phyloP scores from a whole-genome alignment of 2,329 filamentous ascomycete genomes.

The Fusarium palustre region DNA sequence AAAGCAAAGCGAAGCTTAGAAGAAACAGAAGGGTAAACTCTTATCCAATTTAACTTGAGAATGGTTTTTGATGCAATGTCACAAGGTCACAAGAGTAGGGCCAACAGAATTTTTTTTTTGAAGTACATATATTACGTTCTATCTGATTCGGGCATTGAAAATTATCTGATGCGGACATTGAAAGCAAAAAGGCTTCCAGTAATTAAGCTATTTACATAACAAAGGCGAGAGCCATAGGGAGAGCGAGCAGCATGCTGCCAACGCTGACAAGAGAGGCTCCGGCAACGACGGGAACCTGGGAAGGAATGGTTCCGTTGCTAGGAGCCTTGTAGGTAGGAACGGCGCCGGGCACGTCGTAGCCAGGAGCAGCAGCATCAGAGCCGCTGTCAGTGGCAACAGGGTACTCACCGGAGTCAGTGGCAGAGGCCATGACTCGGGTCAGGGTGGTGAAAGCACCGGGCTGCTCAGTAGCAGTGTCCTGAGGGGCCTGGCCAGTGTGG shows the following conservation, averaged over 20 bases:
- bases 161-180: constrained; percentile 12
- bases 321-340: constrained; percentile 28
- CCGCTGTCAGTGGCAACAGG: constrained; percentile 8
- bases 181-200: constrained; percentile 28
- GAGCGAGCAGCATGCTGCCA: constrained; percentile 20
- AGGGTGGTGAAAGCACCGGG: constrained; percentile 27
- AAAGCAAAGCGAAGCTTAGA: neutral
- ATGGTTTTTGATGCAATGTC: no score
- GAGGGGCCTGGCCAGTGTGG: constrained; percentile 19
- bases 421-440: constrained; percentile 27
- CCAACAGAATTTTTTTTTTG: neutral
- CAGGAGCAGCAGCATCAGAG: constrained; percentile 4
- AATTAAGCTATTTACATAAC: constrained; percentile 34
- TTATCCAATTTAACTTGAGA: neutral
- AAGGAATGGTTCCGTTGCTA: constrained; percentile 25
- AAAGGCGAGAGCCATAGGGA: constrained; percentile 30
- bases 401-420: constrained; percentile 22
- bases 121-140: constrained; percentile 20
- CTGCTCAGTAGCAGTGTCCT: constrained; percentile 11
- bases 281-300: constrained; percentile 23
- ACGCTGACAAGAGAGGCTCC: constrained; percentile 29
- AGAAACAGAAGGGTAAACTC: fast-evolving
- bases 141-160: constrained; percentile 14
- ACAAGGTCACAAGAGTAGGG: neutral
- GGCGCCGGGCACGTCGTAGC: constrained; percentile 11